phyloP scores from a whole-genome alignment of 257 asterid species.

The Jaltomata sinuosa region DNA sequence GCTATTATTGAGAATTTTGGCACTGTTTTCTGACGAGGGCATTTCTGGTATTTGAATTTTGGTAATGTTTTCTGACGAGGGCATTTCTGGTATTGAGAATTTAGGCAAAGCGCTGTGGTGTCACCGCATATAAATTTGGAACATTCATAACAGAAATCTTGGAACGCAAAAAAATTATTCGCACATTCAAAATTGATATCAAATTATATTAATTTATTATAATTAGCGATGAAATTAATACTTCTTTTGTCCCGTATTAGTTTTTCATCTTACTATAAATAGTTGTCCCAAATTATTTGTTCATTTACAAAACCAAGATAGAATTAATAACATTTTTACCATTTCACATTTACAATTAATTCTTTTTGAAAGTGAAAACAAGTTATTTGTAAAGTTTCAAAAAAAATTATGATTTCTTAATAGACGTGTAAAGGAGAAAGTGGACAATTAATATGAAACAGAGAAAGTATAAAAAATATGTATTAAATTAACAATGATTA shows the following conservation, averaged over 20 bases:
- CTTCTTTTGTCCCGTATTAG: too few relatives aligned
- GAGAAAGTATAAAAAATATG: too few relatives aligned
- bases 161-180: neutral
- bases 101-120: neutral
- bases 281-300: too few relatives aligned
- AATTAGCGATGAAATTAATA: neutral
- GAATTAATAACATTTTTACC: too few relatives aligned
- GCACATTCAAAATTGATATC: rapidly evolving
- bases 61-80: neutral
- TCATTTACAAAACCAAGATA: too few relatives aligned
- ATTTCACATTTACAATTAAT: too few relatives aligned
- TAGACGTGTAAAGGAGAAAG: too few relatives aligned
- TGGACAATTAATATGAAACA: too few relatives aligned
- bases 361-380: too few relatives aligned
- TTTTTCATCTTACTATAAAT: too few relatives aligned
- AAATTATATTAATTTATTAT: neutral
- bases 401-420: too few relatives aligned
- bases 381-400: too few relatives aligned
- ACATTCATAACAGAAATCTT: neutral
- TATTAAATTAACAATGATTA: neutral
- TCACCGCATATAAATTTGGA: neutral
- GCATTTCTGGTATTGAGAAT: neutral
- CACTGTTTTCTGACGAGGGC: neutral
- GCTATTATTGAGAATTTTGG: neutral
- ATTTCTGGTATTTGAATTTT: neutral